Evolutionary conservation across 345 rosid genomes (phyloP), one percentile per base, ranked within the genome.

Genomic region (Turritis glabra): DNA sequence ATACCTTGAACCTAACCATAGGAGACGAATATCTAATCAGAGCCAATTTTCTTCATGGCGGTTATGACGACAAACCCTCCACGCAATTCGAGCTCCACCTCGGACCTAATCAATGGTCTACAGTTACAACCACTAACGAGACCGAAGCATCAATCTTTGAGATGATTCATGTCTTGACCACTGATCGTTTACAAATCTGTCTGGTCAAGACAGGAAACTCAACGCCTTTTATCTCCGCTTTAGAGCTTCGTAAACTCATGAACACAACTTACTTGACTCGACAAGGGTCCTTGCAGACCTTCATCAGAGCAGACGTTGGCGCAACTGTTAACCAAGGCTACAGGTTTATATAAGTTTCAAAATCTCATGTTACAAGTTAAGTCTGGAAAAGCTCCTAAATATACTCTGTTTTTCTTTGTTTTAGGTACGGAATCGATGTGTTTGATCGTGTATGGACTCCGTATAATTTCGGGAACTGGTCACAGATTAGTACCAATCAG

Each of bases 391-490:
- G 44, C 37, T 40, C 8, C 17, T 55, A 63, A 26, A n/a, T 9
- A 21, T 37, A 52, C 53, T 54, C 35, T 61, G 62, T 51, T 69
- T 60, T 62, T 19, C 53, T 53, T 33, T 7, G 19, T 72, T 52
- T 7, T 66, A 83, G 91, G 86, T 87, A 44, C 27, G 70, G 80
- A 12, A 55, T 74, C 44, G 88, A 87, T 51, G 69, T 70, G 2
- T 80, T 35, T 26, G 91, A 87, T 48, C 84, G 88, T 35, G 21
- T 78, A 2, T 87, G 91, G 86, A 19, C 5, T 11, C 85, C 87
- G 12, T 58, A 2, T 26, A 77, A 9, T 18, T 51, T 2, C 35
- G 8, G 1, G 0, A 5, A 51, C 15, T 80, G 79, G 74, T 61
- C 73, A 8, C 56, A 52, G 25, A 30, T 66, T 61, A 76, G 57